Evolutionary conservation across 1,284 basidiomycete genomes (phyloP).

Genomic region (Leccinum fallax): DNA sequence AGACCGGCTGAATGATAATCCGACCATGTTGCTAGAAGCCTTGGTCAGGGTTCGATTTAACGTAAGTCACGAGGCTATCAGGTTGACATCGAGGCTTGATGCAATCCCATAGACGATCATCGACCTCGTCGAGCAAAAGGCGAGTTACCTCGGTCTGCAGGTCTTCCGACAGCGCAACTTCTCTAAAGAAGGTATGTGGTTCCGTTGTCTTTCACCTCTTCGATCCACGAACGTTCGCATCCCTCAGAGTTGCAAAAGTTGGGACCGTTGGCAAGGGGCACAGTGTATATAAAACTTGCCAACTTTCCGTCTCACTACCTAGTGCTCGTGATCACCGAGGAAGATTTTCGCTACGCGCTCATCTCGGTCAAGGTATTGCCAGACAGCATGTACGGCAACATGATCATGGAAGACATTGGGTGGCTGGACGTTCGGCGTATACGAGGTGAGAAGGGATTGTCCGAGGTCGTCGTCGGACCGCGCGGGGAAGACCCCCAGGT

Average conservation of each 20-base stretch:
- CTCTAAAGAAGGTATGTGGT: constrained; percentile 51
- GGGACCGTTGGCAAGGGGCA: constrained; percentile 55
- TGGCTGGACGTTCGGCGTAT: constrained; percentile 74
- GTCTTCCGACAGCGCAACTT: constrained; percentile 72
- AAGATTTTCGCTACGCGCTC: constrained; percentile 75
- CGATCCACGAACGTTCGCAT: background rate
- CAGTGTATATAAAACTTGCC: constrained; percentile 69
- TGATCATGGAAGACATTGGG: constrained; percentile 74
- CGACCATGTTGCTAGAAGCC: constrained; percentile 51
- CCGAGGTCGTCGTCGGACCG: constrained; percentile 15
- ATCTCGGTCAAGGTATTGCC: constrained; percentile 58
- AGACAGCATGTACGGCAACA: constrained; percentile 54
- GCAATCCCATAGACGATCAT: constrained; percentile 60
- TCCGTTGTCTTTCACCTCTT: background rate
- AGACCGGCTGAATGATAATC: constrained; percentile 65
- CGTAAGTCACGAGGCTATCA: constrained; percentile 41
- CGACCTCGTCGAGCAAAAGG: constrained; percentile 75
- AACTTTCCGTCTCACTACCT: constrained; percentile 75
- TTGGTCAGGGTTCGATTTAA: constrained; percentile 57
- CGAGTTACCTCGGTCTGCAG: constrained; percentile 71
- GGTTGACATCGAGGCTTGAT: background rate
- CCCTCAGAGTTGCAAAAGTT: constrained; percentile 62
- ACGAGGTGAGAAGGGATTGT: constrained; percentile 43
- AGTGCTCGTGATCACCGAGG: constrained; percentile 75
- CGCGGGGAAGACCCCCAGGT: constrained; percentile 24